A percentile compares a stretch with the other conserved stretches of the same genome.
Evolutionary conservation across 306 rosid genomes (phyloP).

Genomic region (Chamaecrista fasciculata): DNA sequence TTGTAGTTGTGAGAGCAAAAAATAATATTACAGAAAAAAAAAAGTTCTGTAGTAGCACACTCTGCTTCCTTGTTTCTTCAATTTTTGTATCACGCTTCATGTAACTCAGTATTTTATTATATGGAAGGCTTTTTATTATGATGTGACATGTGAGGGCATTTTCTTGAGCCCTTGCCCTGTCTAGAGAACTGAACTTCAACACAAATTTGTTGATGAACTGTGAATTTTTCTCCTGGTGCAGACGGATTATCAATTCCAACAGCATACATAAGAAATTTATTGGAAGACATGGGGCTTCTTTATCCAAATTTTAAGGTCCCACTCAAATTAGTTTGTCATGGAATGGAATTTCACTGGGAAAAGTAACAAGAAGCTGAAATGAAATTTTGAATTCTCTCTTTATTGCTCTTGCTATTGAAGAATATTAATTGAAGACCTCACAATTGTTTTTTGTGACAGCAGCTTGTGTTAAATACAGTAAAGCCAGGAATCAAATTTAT

Average conservation of each 20-base stretch:
- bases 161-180: conserved; percentile 19
- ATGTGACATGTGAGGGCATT: conserved; percentile 27
- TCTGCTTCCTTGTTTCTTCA: conserved; percentile 10
- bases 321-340: not conserved
- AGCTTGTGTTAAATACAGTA: not conserved
- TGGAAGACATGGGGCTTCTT: not conserved
- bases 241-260: not conserved
- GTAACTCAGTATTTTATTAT: conserved; percentile 34
- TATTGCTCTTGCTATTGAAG: not conserved
- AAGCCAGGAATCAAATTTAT: not conserved
- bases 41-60: not conserved
- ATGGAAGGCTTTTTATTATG: conserved; percentile 24
- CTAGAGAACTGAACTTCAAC: conserved; percentile 20
- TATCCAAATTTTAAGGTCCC: not conserved
- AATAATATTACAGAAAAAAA: conserved; percentile 25
- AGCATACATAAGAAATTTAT: not conserved
- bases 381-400: not conserved
- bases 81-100: conserved; percentile 15
- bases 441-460: not conserved
- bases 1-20: conserved; percentile 26
- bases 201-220: conserved; percentile 31
- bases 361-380: not conserved
- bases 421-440: not conserved
- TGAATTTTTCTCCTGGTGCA: conserved; percentile 19
- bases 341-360: too few relatives aligned